Evolutionary conservation across 129 eudicot genomes (phyloP).

Genomic region (Centella asiatica): DNA sequence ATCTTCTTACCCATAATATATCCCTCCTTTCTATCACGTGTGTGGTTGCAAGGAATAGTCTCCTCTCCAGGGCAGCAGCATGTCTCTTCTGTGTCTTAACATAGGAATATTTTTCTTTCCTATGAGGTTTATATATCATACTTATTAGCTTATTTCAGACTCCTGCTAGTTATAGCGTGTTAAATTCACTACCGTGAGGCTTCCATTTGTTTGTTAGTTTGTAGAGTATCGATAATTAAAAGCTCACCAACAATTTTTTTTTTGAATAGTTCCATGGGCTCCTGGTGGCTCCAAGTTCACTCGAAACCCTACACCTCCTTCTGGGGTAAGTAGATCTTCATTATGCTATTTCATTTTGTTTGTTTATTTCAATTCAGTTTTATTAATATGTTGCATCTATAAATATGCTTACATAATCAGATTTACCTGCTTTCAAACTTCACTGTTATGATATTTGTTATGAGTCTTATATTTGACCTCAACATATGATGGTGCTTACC

Average conservation of each 20-base stretch:
- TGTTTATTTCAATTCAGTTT: not conserved
- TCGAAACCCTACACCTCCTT: slow-evolving; percentile 89
- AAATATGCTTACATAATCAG: no score
- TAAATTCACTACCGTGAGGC: no score
- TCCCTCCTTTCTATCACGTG: no score
- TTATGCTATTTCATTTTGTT: not conserved
- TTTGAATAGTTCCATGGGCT: slow-evolving; percentile 98
- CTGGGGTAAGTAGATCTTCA: slow-evolving; percentile 56
- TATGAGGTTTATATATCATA: no score
- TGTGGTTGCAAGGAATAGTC: no score
- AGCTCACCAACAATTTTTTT: slow-evolving; percentile 21
- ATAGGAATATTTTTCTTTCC: no score
- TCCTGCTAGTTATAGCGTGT: not conserved
- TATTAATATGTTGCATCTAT: not conserved
- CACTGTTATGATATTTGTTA: no score
- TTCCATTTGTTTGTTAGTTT: not conserved
- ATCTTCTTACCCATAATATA: no score
- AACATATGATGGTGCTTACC: no score
- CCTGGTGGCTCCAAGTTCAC: slow-evolving; percentile 99
- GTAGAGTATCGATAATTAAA: slow-evolving; percentile 1
- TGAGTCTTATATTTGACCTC: no score
- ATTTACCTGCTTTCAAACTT: no score
- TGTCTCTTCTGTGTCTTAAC: no score
- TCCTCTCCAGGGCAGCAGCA: not conserved
- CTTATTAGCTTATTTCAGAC: not conserved